These are phyloP conservation scores for Calonectria pteridis DNA, from an alignment of 2,329 filamentous ascomycete genomes.

Conservation along the genomic window DNA sequence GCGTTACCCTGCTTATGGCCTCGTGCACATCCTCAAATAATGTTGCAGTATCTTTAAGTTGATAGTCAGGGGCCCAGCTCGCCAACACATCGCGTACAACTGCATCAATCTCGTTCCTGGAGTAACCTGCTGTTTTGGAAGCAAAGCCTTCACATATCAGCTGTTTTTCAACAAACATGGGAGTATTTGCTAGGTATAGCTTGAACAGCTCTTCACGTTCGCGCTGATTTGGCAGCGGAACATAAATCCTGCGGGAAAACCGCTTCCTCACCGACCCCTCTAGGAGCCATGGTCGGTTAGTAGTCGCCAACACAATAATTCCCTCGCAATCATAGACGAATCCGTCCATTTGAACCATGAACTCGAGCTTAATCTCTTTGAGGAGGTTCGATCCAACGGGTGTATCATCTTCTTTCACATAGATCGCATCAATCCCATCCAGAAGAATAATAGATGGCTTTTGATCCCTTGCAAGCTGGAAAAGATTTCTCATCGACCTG, in stretches of 20 bases:
- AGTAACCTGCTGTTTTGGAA: conserved; percentile 4
- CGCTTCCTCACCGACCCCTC: conserved; percentile 19
- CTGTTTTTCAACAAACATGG: background rate
- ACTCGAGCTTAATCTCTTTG: conserved; percentile 14
- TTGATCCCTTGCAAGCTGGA: conserved; percentile 18
- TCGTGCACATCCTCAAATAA: conserved; percentile 9
- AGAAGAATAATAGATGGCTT: conserved; percentile 27
- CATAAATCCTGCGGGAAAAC: conserved; percentile 17
- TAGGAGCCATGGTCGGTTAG: conserved; percentile 20
- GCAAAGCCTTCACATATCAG: background rate
- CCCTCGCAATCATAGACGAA: conserved; percentile 6
- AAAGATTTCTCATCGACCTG: conserved; percentile 16
- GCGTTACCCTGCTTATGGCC: background rate
- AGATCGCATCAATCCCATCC: conserved; percentile 23
- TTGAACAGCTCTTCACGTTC: conserved; percentile 18
- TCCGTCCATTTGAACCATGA: conserved; percentile 22
- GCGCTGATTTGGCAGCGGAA: conserved; percentile 12
- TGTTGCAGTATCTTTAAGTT: conserved; percentile 7
- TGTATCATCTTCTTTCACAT: background rate
- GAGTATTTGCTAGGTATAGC: conserved; percentile 6
- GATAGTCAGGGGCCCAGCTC: background rate
- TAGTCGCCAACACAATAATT: conserved; percentile 17
- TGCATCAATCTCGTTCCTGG: conserved; percentile 14
- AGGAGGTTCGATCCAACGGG: background rate
- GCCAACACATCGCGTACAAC: conserved; percentile 16